Percentiles rank a stretch among this genome's conserved stretches.
phyloP scores from a whole-genome alignment of 257 asterid genomes.

The Avicennia marina region DNA sequence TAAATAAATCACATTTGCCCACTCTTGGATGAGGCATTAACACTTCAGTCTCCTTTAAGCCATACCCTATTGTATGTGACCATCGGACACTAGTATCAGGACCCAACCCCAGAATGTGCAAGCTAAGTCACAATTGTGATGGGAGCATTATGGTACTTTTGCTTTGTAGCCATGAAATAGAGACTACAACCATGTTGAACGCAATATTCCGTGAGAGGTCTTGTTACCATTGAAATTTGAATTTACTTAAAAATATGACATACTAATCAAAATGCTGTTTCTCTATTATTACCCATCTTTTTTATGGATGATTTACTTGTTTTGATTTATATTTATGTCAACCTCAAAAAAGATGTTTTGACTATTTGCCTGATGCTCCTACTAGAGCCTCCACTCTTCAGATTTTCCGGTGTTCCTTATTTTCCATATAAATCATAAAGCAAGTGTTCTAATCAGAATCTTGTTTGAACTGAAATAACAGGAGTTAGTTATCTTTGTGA shows the following conservation, averaged over 20 bases:
- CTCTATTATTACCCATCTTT: not conserved
- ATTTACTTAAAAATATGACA: not conserved
- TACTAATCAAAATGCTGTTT: not conserved
- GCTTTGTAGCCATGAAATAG: not conserved
- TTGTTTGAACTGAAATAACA: not conserved
- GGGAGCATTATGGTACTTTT: too few species aligned
- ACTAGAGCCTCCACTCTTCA: not conserved
- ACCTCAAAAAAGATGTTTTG: not conserved
- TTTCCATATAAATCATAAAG: not conserved
- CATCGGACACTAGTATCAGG: not conserved
- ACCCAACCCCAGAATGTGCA: not conserved
- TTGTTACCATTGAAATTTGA: not conserved
- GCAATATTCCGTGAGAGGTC: not conserved
- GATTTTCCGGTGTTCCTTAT: not conserved
- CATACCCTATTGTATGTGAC: not conserved
- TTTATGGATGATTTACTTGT: constrained; percentile 1
- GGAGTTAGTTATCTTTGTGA: not conserved
- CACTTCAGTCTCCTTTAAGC: not conserved
- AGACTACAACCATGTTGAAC: not conserved
- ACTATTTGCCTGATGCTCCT: not conserved
- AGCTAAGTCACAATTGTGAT: too few species aligned
- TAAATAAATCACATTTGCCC: not conserved
- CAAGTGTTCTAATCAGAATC: not conserved
- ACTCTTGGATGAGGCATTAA: not conserved
- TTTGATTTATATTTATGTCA: not conserved